Percentiles rank a stretch among this genome's conserved stretches.
Conservation (phyloP, 495 filamentous ascomycete species). For the Xylaria nigripes region DNA sequence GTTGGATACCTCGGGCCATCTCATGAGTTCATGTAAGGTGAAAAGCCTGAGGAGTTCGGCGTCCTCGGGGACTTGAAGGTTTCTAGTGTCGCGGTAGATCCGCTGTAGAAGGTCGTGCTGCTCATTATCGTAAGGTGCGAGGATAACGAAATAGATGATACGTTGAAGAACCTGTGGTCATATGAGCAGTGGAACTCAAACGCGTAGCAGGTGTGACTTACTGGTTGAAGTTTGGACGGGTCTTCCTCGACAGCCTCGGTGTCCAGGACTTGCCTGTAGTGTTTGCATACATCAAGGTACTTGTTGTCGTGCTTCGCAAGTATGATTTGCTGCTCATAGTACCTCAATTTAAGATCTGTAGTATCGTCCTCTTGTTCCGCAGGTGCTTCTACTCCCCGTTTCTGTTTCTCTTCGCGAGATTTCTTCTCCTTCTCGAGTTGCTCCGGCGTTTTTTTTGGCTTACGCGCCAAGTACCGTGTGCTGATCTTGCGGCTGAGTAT, state of each 20-base stretch:
- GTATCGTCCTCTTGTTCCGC: constrained; percentile 79
- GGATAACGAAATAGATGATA: constrained; percentile 94
- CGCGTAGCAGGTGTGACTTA: constrained; percentile 38
- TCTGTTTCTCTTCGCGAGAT: constrained; percentile 65
- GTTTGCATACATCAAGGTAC: constrained; percentile 93
- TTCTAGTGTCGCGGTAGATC: constrained; percentile 64
- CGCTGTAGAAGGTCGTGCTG: constrained; percentile 96
- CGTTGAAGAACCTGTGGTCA: constrained; percentile 65
- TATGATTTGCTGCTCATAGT: constrained; percentile 93
- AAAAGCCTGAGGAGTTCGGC: constrained; percentile 81
- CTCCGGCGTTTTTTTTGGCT: constrained; percentile 80
- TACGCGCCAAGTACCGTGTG: constrained; percentile 79
- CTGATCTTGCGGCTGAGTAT: constrained; percentile 96
- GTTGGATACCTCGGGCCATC: constrained; percentile 87
- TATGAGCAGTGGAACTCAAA: background rate
- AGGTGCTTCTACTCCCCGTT: constrained; percentile 72
- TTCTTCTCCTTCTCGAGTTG: constrained; percentile 84
- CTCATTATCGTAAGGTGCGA: constrained; percentile 96
- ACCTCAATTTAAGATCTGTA: constrained; percentile 89
- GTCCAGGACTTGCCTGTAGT: constrained; percentile 91
- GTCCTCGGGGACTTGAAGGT: constrained; percentile 61
- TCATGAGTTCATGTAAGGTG: constrained; percentile 93
- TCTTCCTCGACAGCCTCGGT: constrained; percentile 90
- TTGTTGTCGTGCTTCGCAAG: constrained; percentile 94
- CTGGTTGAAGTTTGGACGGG: constrained; percentile 70